Conservation (phyloP, 768 basidiomycete genomes). For the Boletellus ananiceps region DNA sequence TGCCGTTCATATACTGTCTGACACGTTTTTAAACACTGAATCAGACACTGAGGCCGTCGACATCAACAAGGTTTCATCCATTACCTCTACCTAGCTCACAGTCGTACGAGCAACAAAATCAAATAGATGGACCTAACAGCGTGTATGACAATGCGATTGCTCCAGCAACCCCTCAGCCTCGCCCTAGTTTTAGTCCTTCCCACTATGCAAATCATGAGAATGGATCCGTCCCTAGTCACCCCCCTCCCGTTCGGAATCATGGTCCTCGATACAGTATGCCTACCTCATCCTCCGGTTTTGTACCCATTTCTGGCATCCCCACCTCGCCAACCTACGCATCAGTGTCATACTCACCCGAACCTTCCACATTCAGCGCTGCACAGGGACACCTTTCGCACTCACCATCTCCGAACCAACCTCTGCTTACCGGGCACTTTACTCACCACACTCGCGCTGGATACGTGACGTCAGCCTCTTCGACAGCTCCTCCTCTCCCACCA, state of each 20-base stretch:
- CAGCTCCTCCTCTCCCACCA: conserved; percentile 6
- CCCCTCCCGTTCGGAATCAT: conserved; percentile 35
- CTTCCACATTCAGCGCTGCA: conserved; percentile 29
- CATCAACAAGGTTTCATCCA: conserved; percentile 31
- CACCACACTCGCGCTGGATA: conserved; percentile 15
- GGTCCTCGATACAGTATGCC: conserved; percentile 68
- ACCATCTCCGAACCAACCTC: conserved; percentile 18
- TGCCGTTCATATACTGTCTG: conserved; percentile 8
- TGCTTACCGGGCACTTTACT: conserved; percentile 17
- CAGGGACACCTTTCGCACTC: conserved; percentile 40
- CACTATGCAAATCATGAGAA: conserved; percentile 49
- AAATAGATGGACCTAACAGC: conserved; percentile 31
- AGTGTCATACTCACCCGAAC: conserved; percentile 33
- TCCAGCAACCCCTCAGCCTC: conserved; percentile 35
- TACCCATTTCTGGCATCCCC: conserved; percentile 43
- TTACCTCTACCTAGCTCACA: conserved; percentile 33
- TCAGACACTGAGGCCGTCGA: conserved; percentile 36
- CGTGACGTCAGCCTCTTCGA: conserved; percentile 7
- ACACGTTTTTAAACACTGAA: conserved; percentile 29
- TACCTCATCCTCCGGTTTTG: conserved; percentile 62
- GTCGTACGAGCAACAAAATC: conserved; percentile 36
- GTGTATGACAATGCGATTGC: conserved; percentile 38
- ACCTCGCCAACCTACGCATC: conserved; percentile 35
- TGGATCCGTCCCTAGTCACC: conserved; percentile 24
- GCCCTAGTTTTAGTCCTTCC: conserved; percentile 29